Evolutionary conservation across 2,329 filamentous ascomycete genomes (phyloP).

Genomic region (Arthrobotrys iridis): DNA sequence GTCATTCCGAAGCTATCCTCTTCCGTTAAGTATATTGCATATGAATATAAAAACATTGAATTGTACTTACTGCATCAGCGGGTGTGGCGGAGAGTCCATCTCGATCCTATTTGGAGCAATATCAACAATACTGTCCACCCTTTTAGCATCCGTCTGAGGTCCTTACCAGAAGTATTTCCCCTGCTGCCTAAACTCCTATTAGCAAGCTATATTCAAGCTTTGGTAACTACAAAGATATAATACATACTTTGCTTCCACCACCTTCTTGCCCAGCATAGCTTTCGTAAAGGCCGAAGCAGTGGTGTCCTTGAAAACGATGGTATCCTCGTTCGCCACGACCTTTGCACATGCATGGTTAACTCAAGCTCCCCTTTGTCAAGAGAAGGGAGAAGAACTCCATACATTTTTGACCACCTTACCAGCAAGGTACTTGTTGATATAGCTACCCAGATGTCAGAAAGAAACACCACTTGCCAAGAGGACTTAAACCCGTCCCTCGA

Average conservation of each 20-base stretch:
- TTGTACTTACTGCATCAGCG: constrained; percentile 80
- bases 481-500: not conserved
- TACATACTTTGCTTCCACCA: constrained; percentile 63
- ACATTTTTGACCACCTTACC: constrained; percentile 80
- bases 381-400: too few relatives aligned
- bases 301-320: constrained; percentile 89
- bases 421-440: constrained; percentile 81
- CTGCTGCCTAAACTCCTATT: constrained; percentile 71
- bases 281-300: constrained; percentile 77
- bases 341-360: not conserved
- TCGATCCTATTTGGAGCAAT: constrained; percentile 68
- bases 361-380: not conserved
- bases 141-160: constrained; percentile 49
- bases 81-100: constrained; percentile 80
- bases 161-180: constrained; percentile 93
- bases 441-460: constrained; percentile 66
- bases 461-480: constrained; percentile 1
- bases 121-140: constrained; percentile 59
- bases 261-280: constrained; percentile 78
- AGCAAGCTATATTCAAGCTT: constrained; percentile 57
- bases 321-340: constrained; percentile 75
- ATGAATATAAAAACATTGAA: constrained; percentile 63
- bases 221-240: not conserved
- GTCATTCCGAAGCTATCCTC: constrained; percentile 58
- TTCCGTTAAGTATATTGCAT: constrained; percentile 27